A percentile compares a stretch with the other conserved stretches of the same genome.
Conservation (phyloP, 352 stramenopile genomes). For the Pythium aristosporum region DNA sequence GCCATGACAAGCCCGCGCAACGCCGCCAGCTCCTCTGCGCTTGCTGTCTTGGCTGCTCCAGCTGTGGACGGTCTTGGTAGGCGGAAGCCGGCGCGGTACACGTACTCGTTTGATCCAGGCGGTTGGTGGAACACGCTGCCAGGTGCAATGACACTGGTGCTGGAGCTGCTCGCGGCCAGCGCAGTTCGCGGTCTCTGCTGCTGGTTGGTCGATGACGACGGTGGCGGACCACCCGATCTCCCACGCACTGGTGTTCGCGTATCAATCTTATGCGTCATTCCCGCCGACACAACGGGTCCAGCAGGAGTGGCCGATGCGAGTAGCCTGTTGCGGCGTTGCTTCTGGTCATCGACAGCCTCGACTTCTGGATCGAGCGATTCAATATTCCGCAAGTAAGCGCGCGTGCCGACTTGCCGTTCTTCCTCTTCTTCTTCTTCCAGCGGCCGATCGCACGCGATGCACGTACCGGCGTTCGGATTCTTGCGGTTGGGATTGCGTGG, state of each 20-base stretch:
- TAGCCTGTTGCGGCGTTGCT: constrained; percentile 33
- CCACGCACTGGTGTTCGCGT: constrained; percentile 46
- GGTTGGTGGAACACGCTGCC: constrained; percentile 37
- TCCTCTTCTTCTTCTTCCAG: constrained; percentile 39
- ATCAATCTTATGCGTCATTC: constrained; percentile 42
- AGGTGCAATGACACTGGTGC: not conserved
- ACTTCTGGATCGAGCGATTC: constrained; percentile 22
- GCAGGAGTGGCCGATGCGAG: not conserved
- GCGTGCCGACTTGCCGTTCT: not conserved
- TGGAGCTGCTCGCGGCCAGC: not conserved
- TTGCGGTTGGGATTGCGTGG: constrained; percentile 31
- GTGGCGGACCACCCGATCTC: constrained; percentile 32
- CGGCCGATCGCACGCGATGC: constrained; percentile 62
- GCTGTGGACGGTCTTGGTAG: constrained; percentile 32
- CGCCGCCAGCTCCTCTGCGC: not conserved
- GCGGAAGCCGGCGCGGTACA: constrained; percentile 64
- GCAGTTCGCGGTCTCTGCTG: constrained; percentile 33
- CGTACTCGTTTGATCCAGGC: constrained; percentile 43
- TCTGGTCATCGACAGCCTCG: constrained; percentile 33
- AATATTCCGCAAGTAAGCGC: constrained; percentile 5
- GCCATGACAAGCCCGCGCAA: constrained; percentile 13
- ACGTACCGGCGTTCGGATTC: constrained; percentile 40
- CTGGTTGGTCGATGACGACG: constrained; percentile 17
- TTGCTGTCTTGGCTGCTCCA: constrained; percentile 9
- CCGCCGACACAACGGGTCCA: constrained; percentile 7